phyloP scores from a whole-genome alignment of 2,329 filamentous ascomycete species.

The Colletotrichum navitas region DNA sequence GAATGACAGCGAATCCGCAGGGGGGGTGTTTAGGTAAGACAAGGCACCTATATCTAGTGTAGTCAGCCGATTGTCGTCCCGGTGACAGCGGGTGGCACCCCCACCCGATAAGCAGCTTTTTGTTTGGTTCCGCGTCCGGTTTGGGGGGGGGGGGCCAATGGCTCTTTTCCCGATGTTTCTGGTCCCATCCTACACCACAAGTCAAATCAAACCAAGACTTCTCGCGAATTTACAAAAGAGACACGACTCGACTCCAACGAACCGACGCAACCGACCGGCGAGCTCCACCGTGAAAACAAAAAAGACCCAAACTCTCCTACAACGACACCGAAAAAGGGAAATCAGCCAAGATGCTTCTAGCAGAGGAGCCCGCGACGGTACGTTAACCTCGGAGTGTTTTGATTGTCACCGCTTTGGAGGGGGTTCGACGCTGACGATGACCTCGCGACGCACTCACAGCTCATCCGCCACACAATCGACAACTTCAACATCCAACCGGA shows the following conservation, averaged over 20 bases:
- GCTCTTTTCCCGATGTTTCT: background rate
- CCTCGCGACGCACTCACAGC: constrained; percentile 60
- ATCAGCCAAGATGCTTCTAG: constrained; percentile 82
- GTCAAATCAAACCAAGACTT: constrained; percentile 6
- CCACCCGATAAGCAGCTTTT: constrained; percentile 15
- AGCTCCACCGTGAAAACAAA: background rate
- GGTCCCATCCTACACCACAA: background rate
- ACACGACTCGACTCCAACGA: background rate
- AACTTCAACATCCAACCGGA: constrained; percentile 97
- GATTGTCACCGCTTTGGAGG: constrained; percentile 1
- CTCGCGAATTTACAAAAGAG: constrained; percentile 10
- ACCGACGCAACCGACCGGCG: background rate
- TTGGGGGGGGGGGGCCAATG: background rate
- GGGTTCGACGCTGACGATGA: background rate
- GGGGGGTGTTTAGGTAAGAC: background rate
- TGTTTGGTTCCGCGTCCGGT: constrained; percentile 33
- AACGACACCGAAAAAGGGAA: background rate
- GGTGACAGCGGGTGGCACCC: constrained; percentile 45
- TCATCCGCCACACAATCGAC: constrained; percentile 90
- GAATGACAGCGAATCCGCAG: background rate
- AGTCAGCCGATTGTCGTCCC: constrained; percentile 49
- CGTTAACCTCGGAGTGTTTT: constrained; percentile 45
- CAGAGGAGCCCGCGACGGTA: constrained; percentile 91
- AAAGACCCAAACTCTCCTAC: background rate
- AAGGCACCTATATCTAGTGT: background rate